Conservation (phyloP, 2,329 filamentous ascomycete genomes). For the Ceratocystis papillata region DNA sequence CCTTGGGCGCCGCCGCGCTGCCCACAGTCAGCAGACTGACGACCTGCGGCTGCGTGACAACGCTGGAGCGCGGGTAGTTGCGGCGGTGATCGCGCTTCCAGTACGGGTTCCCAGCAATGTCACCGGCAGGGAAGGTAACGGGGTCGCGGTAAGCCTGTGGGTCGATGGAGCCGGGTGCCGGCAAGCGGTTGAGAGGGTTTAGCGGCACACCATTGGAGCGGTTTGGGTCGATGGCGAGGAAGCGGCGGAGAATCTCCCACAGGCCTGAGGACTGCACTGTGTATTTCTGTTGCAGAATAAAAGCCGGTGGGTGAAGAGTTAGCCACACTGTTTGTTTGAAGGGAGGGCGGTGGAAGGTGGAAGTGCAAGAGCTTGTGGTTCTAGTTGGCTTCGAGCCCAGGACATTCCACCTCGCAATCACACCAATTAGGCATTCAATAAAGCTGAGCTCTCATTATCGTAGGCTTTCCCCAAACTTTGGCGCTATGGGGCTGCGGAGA, state of each 20-base stretch:
- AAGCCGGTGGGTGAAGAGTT: not conserved
- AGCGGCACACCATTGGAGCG: constrained; percentile 87
- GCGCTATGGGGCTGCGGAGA: constrained; percentile 6
- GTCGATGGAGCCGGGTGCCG: constrained; percentile 42
- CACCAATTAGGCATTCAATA: not conserved
- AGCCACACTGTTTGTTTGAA: not conserved
- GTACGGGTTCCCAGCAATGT: constrained; percentile 33
- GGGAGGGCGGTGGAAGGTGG: not conserved
- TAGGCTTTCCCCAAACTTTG: constrained; percentile 1
- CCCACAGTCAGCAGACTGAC: constrained; percentile 78
- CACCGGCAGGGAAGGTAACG: constrained; percentile 45
- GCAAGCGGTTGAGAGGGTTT: constrained; percentile 85
- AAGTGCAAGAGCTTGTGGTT: constrained; percentile 24
- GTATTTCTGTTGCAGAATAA: constrained; percentile 63
- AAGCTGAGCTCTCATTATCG: not conserved
- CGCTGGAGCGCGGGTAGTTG: constrained; percentile 67
- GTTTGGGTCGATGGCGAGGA: constrained; percentile 70
- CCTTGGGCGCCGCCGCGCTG: constrained; percentile 67
- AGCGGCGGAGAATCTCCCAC: constrained; percentile 71
- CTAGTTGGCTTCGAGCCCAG: constrained; percentile 18
- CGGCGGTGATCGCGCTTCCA: constrained; percentile 89
- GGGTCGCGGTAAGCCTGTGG: constrained; percentile 34
- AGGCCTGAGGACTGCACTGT: constrained; percentile 80
- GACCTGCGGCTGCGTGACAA: constrained; percentile 72
- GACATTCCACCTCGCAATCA: not conserved